Evolutionary conservation across 331 rosid species (phyloP).

Genomic region (Pyrus hybrid): DNA sequence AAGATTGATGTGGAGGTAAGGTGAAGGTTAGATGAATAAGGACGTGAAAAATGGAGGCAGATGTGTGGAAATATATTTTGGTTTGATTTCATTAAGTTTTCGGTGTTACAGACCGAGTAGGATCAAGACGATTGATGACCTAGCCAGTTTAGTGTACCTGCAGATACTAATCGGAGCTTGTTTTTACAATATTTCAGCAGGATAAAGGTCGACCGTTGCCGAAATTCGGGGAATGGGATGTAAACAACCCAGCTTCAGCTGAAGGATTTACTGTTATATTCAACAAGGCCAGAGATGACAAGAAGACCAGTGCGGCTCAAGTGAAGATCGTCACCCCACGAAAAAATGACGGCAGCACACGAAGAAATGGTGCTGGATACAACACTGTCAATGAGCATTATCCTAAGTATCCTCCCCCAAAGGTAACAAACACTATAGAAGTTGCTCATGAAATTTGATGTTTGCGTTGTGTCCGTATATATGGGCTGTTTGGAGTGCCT

Average conservation of each 20-base stretch:
- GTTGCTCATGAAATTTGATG: background rate
- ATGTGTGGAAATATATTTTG: background rate
- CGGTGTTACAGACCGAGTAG: background rate
- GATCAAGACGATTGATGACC: background rate
- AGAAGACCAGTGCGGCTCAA: slow-evolving; percentile 40
- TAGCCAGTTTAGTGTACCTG: background rate
- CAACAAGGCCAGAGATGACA: slow-evolving; percentile 84
- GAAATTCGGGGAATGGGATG: slow-evolving; percentile 93
- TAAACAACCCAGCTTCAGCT: slow-evolving; percentile 75
- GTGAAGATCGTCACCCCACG: slow-evolving; percentile 23
- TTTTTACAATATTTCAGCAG: slow-evolving; percentile 24
- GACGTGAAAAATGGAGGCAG: background rate
- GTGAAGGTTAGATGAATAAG: background rate
- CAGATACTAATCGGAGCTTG: background rate
- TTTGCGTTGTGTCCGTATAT: background rate
- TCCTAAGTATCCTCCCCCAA: slow-evolving; percentile 27
- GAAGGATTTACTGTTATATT: slow-evolving; percentile 86
- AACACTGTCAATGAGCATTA: slow-evolving; percentile 8
- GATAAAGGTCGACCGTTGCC: slow-evolving; percentile 63
- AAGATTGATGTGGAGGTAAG: background rate
- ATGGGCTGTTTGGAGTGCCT: background rate
- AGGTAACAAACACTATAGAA: slow-evolving; percentile 20
- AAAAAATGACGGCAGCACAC: slow-evolving; percentile 16
- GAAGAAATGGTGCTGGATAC: slow-evolving; percentile 6
- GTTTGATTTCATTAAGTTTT: background rate